Conservation (phyloP, 2,329 filamentous ascomycete species). For the Apiospora koreana region DNA sequence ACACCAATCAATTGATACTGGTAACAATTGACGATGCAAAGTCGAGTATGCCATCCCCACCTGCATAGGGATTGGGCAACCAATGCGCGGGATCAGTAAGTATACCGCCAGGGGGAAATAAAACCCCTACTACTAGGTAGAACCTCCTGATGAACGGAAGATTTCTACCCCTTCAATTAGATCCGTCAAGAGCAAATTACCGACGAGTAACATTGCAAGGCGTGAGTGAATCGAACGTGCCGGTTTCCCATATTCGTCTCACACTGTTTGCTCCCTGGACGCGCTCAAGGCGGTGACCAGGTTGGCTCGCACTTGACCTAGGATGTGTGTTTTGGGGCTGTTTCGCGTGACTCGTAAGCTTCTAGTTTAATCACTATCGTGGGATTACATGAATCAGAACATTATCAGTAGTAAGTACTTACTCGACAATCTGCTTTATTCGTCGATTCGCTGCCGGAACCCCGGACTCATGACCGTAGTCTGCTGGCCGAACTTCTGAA, state of each 20-base stretch:
- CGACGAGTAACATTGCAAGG: conserved; percentile 4
- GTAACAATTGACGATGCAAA: background rate
- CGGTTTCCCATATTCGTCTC: background rate
- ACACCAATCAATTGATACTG: background rate
- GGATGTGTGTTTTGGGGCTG: conserved; percentile 19
- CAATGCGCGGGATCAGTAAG: background rate
- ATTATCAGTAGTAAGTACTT: no score
- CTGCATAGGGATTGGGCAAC: background rate
- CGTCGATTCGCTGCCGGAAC: background rate
- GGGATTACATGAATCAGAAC: conserved; percentile 13
- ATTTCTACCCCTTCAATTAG: background rate
- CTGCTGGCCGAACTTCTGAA: background rate
- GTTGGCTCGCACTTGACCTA: background rate
- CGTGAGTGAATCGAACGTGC: background rate
- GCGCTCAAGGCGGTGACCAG: conserved; percentile 4
- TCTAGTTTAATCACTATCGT: background rate
- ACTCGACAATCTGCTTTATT: conserved; percentile 17
- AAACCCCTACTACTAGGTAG: background rate
- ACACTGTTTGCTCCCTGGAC: conserved; percentile 5
- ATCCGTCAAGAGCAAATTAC: conserved; percentile 2
- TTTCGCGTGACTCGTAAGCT: conserved; percentile 26
- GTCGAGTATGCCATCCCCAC: background rate
- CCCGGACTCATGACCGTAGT: background rate
- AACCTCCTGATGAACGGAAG: conserved; percentile 8
- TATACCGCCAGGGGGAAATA: background rate